Evolutionary conservation across 1,139 yeast genomes (phyloP).

Genomic region (Oligophagozyma castellii): DNA sequence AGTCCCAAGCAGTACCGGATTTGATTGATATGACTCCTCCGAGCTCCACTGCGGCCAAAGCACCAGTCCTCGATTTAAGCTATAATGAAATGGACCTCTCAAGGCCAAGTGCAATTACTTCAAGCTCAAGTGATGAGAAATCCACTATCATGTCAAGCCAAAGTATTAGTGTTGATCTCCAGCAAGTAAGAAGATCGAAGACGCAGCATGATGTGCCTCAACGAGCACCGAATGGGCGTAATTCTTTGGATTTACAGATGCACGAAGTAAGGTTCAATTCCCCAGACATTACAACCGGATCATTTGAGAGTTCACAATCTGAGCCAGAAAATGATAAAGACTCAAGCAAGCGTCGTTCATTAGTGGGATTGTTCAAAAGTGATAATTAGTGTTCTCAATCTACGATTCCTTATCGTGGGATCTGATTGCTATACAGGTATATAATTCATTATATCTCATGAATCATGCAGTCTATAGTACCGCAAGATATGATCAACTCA

Average conservation of each 20-base stretch:
- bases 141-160: conserved; percentile 16
- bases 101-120: too few species aligned
- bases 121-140: conserved; percentile 7
- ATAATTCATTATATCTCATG: too few species aligned
- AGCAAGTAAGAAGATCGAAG: conserved; percentile 5
- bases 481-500: too few species aligned
- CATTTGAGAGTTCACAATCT: too few species aligned
- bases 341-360: too few species aligned
- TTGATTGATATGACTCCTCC: conserved; percentile 2
- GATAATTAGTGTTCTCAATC: too few species aligned
- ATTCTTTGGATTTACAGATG: conserved; percentile 18
- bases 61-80: conserved; percentile 9
- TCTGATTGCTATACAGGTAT: too few species aligned
- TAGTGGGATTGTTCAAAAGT: too few species aligned
- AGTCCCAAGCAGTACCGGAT: background rate
- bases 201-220: background rate
- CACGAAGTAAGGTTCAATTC: conserved; percentile 20
- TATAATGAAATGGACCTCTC: conserved; percentile 15
- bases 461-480: too few species aligned
- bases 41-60: background rate
- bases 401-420: too few species aligned
- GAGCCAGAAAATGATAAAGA: too few species aligned
- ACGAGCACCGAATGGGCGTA: conserved; percentile 3
- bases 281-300: background rate
- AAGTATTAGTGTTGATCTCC: conserved; percentile 20